Evolutionary conservation across 306 rosid genomes (phyloP), one percentile per base, ranked within the genome.

Genomic region (Quercus parvula): DNA sequence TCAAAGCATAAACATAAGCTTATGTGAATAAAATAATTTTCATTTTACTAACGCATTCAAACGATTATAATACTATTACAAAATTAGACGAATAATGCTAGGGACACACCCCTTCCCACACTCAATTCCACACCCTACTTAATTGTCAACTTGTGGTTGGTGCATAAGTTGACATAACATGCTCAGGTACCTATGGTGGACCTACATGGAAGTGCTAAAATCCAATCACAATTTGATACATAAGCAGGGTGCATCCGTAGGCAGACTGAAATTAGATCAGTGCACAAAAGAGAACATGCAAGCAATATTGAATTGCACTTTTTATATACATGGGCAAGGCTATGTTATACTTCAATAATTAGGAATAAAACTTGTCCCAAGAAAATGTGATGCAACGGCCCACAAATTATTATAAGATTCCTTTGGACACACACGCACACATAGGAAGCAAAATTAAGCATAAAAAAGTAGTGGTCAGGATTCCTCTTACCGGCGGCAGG

Each of bases 401-500:
- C 13, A 64, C 19, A 30, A 64, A 30, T 15, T 28, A 64, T 68
- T 25, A 5, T 35, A 35, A 68, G 6, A 9, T 19, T 68, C 52
- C 52, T 6, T 9, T 68, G 17, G 25, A 5, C 66, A 24, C 66
- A 24, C 19, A 4, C 19, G 1, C 44, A 2, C 44, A 7, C 5
- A 19, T 1, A 35, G n/a, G 24, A 69, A 51, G 54, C 54, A 49
- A 49, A 49, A 12, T 49, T 15, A 78, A 61, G 19, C 54, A 68
- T 35, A 17, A 57, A 27, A 58, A 44, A 41, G 30, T 15, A 77
- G 72, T 6, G 28, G 4, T 79, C 72, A 75, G 78, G 56, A 64
- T 38, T 84, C 41, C 54, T 70, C 95, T 88, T 74, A 93, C 97
- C 80, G 81, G 89, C 79, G 92, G 94, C 80, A 87, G 82, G 76